phyloP scores from a whole-genome alignment of 768 basidiomycete species.

The Lactarius hengduanensis region DNA sequence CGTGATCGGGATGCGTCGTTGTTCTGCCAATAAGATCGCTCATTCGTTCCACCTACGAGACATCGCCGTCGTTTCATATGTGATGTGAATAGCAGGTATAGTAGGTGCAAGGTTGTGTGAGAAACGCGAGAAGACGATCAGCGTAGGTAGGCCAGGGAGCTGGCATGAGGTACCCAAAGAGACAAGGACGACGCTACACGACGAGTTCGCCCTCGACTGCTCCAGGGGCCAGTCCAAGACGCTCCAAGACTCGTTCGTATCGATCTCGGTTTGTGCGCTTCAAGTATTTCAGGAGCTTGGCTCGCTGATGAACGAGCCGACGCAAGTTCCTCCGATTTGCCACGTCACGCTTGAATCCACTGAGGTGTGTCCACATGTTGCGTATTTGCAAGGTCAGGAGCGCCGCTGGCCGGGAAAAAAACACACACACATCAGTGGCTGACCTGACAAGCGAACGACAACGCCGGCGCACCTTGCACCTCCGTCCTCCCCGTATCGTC shows the following conservation, averaged over 20 bases:
- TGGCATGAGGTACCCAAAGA: neutral
- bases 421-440: neutral
- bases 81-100: neutral
- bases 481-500: conserved; percentile 81
- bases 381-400: conserved; percentile 84
- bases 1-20: too few relatives aligned
- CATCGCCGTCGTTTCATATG: neutral
- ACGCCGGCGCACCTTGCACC: conserved; percentile 72
- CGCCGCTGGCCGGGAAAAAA: conserved; percentile 55
- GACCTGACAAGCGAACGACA: conserved; percentile 6
- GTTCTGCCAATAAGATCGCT: neutral
- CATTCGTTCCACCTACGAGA: neutral
- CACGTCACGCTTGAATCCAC: conserved; percentile 67
- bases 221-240: conserved; percentile 72
- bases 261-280: conserved; percentile 60
- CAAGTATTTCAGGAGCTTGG: conserved; percentile 79
- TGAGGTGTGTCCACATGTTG: conserved; percentile 74
- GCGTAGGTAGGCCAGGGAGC: too few relatives aligned
- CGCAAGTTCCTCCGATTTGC: conserved; percentile 76
- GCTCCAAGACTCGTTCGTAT: conserved; percentile 69
- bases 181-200: conserved; percentile 47
- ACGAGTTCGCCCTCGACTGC: conserved; percentile 91
- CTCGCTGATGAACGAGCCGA: conserved; percentile 76
- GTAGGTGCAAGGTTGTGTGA: neutral
- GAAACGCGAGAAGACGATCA: neutral